These are phyloP conservation scores for Coemansia sp. DNA, from an alignment of 192 early-diverging fungal species.

Conservation along the genomic window DNA sequence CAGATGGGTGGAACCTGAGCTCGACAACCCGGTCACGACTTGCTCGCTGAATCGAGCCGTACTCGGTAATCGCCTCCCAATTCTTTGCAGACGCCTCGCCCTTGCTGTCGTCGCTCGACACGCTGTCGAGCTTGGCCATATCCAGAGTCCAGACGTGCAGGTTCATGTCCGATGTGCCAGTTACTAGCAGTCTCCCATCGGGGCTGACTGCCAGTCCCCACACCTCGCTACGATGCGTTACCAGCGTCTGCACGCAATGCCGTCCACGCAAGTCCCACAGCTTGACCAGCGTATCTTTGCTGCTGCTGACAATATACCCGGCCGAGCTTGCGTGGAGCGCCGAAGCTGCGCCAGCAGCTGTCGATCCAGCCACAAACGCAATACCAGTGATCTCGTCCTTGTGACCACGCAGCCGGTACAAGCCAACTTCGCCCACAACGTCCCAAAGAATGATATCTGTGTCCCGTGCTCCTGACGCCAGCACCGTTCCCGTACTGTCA, in stretches of 20 bases:
- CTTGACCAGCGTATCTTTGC: conserved; percentile 96
- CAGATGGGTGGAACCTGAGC: conserved; percentile 79
- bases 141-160: conserved; percentile 91
- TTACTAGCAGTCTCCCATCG: conserved; percentile 72
- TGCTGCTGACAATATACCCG: conserved; percentile 83
- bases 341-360: conserved; percentile 19
- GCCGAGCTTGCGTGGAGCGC: conserved; percentile 58
- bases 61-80: conserved; percentile 72
- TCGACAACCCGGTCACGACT: conserved; percentile 81
- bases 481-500: conserved; percentile 75
- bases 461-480: conserved; percentile 91
- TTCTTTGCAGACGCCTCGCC: conserved; percentile 20
- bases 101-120: conserved; percentile 17
- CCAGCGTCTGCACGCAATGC: conserved; percentile 93
- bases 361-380: conserved; percentile 33
- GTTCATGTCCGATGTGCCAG: conserved; percentile 84
- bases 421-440: conserved; percentile 85
- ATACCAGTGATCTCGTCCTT: conserved; percentile 89
- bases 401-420: conserved; percentile 90
- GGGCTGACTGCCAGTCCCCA: conserved; percentile 81
- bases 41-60: conserved; percentile 79
- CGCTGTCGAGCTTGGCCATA: conserved; percentile 25
- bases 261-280: conserved; percentile 95
- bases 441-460: conserved; percentile 98
- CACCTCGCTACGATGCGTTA: conserved; percentile 91